Percentiles rank a stretch among this genome's conserved stretches.
phyloP scores from a whole-genome alignment of 176 grass and related monocot genomes.

The Oryza longistaminata region DNA sequence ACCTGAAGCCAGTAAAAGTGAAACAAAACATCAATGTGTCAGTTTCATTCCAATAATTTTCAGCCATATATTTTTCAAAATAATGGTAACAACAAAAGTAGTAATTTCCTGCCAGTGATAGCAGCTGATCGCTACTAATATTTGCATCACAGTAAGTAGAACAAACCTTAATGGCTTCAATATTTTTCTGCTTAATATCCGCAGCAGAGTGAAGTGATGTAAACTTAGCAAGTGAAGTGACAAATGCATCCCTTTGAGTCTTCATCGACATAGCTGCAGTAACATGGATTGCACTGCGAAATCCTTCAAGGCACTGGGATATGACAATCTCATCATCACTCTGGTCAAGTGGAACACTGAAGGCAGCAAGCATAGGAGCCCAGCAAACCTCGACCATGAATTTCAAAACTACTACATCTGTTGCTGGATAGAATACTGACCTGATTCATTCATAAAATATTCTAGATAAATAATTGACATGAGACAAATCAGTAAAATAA shows the following conservation, averaged over 20 bases:
- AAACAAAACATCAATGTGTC: constrained; percentile 14
- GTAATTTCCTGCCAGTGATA: neutral
- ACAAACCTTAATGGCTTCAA: constrained; percentile 95
- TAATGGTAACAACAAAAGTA: constrained; percentile 29
- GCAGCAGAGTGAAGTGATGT: constrained; percentile 94
- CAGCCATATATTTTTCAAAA: neutral
- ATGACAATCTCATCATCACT: constrained; percentile 83
- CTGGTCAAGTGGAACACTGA: constrained; percentile 97
- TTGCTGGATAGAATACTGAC: constrained; percentile 94
- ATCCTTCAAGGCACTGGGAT: constrained; percentile 92
- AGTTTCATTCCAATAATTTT: constrained; percentile 17
- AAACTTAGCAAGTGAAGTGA: constrained; percentile 98
- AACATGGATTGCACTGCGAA: constrained; percentile 92
- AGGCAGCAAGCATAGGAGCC: constrained; percentile 99
- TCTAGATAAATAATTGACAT: constrained; percentile 31
- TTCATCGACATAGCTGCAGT: constrained; percentile 99
- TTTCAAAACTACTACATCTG: constrained; percentile 90
- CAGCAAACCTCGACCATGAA: constrained; percentile 99
- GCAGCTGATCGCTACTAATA: neutral
- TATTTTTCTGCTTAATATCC: constrained; percentile 96
- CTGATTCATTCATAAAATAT: constrained; percentile 58
- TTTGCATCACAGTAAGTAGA: constrained; percentile 28
- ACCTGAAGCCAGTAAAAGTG: constrained; percentile 6
- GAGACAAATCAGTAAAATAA: constrained; percentile 31
- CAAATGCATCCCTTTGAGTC: constrained; percentile 97